phyloP scores from a whole-genome alignment of 176 grass and related monocot species.

The Tillandsia fasciculata region DNA sequence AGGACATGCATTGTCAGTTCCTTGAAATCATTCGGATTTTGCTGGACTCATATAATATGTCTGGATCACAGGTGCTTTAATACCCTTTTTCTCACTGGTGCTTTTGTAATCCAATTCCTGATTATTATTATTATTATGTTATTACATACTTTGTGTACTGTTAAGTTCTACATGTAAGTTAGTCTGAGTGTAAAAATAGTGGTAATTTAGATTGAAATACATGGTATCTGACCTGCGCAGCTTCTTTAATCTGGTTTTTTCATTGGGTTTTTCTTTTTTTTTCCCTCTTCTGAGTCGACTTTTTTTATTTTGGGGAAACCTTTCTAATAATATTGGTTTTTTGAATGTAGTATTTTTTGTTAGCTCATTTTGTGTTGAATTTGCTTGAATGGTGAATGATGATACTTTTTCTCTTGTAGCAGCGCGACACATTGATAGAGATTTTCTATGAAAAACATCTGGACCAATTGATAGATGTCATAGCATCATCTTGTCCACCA shows the following conservation, averaged over 20 bases:
- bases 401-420: conserved; percentile 24
- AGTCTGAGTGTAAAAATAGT: neutral
- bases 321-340: conserved; percentile 1
- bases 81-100: conserved; percentile 1
- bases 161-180: neutral
- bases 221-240: too few relatives aligned
- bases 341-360: neutral
- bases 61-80: conserved; percentile 36
- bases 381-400: conserved; percentile 16
- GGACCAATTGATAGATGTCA: conserved; percentile 58
- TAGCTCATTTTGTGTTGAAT: conserved; percentile 7
- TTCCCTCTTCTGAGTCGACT: neutral
- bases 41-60: conserved; percentile 34
- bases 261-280: too few relatives aligned
- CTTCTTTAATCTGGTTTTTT: too few relatives aligned
- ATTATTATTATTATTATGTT: too few relatives aligned
- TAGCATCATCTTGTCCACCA: conserved; percentile 47
- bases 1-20: conserved; percentile 56
- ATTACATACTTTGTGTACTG: too few relatives aligned
- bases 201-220: neutral
- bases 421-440: conserved; percentile 52
- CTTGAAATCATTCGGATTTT: conserved; percentile 65
- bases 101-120: neutral
- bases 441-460: conserved; percentile 64
- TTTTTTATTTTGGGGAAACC: neutral